A percentile compares a stretch with the other conserved stretches of the same genome.
Evolutionary conservation across 768 basidiomycete genomes (phyloP).

Genomic region (Imleria badia): DNA sequence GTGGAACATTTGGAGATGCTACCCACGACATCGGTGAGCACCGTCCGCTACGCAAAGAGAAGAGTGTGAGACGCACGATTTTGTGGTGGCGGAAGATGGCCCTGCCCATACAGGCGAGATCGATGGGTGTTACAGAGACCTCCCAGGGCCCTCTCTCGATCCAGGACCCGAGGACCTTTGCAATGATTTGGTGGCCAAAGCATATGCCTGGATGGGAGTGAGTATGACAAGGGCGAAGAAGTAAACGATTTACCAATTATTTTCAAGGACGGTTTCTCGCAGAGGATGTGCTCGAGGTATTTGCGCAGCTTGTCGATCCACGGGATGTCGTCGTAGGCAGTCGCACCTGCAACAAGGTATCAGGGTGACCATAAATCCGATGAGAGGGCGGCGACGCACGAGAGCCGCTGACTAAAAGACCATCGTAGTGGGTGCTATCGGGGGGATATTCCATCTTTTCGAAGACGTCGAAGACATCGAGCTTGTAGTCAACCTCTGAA

Average conservation of each 20-base stretch:
- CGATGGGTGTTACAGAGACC: background rate
- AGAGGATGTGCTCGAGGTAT: constrained; percentile 52
- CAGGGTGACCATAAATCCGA: background rate
- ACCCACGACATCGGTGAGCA: too few species aligned
- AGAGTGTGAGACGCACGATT: background rate
- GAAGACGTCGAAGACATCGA: constrained; percentile 76
- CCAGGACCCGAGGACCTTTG: constrained; percentile 68
- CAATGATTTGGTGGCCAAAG: constrained; percentile 86
- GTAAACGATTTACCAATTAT: constrained; percentile 54
- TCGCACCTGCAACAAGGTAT: constrained; percentile 47
- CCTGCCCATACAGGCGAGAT: background rate
- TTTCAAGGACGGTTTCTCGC: constrained; percentile 56
- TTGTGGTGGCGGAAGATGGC: background rate
- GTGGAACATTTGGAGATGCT: background rate
- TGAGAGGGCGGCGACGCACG: constrained; percentile 46
- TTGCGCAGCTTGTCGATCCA: constrained; percentile 74
- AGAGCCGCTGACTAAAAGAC: constrained; percentile 78
- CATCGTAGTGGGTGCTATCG: constrained; percentile 54
- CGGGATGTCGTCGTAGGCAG: constrained; percentile 68
- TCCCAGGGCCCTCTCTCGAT: constrained; percentile 27
- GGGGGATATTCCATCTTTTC: constrained; percentile 60
- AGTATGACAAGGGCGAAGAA: background rate
- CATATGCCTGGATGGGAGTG: constrained; percentile 63
- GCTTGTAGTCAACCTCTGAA: constrained; percentile 37
- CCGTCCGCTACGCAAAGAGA: background rate